phyloP scores from a whole-genome alignment of 1,139 yeast genomes.

The Suhomyces bokatorum region DNA sequence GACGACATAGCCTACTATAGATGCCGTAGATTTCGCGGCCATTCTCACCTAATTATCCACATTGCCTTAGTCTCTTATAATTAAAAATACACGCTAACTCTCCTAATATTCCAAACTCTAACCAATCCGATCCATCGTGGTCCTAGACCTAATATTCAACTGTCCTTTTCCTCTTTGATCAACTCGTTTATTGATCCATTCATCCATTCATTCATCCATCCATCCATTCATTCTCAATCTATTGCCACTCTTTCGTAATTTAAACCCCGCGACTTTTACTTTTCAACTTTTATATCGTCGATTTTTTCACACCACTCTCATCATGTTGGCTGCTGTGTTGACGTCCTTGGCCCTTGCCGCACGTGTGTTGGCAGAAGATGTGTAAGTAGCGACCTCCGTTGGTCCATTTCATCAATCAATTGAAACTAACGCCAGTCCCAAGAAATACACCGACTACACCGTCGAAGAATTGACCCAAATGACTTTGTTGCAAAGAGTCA shows the following conservation, averaged over 20 bases:
- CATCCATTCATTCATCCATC: neutral
- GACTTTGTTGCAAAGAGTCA: slow-evolving; percentile 52
- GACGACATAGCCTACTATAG: no score
- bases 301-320: slow-evolving; percentile 7
- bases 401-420: neutral
- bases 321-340: slow-evolving; percentile 6
- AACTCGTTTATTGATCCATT: no score
- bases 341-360: slow-evolving; percentile 4
- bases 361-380: slow-evolving; percentile 5
- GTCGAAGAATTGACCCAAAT: slow-evolving; percentile 53
- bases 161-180: no score
- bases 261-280: slow-evolving; percentile 4
- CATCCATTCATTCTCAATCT: neutral
- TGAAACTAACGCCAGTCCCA: slow-evolving; percentile 10
- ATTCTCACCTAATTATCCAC: no score
- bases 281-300: slow-evolving; percentile 10
- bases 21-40: no score
- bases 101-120: no score
- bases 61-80: no score
- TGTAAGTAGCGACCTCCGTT: slow-evolving; percentile 3
- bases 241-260: neutral
- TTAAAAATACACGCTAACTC: no score
- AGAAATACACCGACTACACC: slow-evolving; percentile 40
- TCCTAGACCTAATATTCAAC: no score
- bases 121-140: no score